Percentiles rank a stretch among this genome's conserved stretches.
Conservation (phyloP, 495 filamentous ascomycete genomes). For the Annulohypoxylon nitens region DNA sequence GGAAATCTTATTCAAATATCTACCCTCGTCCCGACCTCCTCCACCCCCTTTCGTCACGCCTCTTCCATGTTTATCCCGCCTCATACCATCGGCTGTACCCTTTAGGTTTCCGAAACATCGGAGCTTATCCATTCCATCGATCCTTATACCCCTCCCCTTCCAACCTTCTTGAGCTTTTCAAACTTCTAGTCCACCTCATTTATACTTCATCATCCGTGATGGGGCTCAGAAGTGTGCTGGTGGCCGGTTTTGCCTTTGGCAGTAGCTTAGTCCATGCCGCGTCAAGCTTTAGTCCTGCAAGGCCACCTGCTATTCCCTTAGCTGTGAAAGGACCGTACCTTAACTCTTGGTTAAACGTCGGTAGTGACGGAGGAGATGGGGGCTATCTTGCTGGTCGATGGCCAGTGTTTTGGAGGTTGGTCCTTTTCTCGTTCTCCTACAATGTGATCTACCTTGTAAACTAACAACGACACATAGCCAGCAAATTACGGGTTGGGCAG, state of each 20-base stretch:
- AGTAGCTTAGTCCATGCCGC: constrained; percentile 45
- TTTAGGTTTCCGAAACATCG: constrained; percentile 38
- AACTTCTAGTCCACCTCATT: constrained; percentile 27
- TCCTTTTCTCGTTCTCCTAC: constrained; percentile 52
- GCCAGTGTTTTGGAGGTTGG: constrained; percentile 63
- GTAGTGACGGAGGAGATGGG: constrained; percentile 76
- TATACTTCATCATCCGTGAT: constrained; percentile 44
- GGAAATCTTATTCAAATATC: constrained; percentile 47
- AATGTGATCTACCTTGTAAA: constrained; percentile 64
- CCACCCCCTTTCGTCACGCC: constrained; percentile 21
- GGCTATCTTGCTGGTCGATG: constrained; percentile 78
- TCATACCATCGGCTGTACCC: constrained; percentile 26
- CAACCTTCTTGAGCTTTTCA: constrained; percentile 34
- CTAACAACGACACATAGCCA: constrained; percentile 73
- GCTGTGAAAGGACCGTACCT: constrained; percentile 87
- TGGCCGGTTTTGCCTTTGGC: constrained; percentile 43
- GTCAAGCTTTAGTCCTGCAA: constrained; percentile 61
- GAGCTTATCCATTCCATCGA: constrained; percentile 34
- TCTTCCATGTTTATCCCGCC: constrained; percentile 34
- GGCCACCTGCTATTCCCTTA: constrained; percentile 82
- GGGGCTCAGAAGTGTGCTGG: constrained; percentile 43
- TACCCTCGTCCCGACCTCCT: constrained; percentile 36
- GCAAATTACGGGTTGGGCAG: constrained; percentile 80
- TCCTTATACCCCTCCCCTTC: constrained; percentile 24
- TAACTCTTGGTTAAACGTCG: constrained; percentile 80